phyloP scores from a whole-genome alignment of 2,329 filamentous ascomycete genomes.

The Meredithiella fracta region DNA sequence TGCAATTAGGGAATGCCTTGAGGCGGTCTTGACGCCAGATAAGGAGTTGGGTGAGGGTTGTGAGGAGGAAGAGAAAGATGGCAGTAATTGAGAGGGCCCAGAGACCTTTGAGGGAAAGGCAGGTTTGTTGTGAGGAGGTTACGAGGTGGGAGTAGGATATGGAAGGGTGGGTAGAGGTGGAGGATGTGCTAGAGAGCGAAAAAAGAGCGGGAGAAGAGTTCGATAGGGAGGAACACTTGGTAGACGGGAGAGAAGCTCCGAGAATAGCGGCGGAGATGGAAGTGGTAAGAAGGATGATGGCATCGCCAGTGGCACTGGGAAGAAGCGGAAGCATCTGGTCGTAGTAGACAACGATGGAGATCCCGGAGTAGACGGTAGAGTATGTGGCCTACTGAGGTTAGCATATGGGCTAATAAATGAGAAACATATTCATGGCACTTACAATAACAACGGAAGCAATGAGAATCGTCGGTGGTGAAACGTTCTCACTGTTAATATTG shows the following conservation, averaged over 20 bases:
- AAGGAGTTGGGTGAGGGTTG: conserved; percentile 38
- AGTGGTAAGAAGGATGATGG: conserved; percentile 55
- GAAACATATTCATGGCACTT: conserved; percentile 25
- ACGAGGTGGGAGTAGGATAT: conserved; percentile 4
- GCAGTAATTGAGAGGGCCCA: conserved; percentile 76
- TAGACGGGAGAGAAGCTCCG: conserved; percentile 63
- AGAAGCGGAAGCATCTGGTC: conserved; percentile 63
- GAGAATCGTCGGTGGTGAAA: conserved; percentile 53
- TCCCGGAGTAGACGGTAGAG: conserved; percentile 59
- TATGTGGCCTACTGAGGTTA: conserved; percentile 49
- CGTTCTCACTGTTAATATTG: conserved; percentile 50
- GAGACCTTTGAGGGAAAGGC: conserved; percentile 69
- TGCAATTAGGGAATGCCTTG: not conserved
- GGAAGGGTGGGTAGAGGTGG: conserved; percentile 22
- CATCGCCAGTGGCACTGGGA: conserved; percentile 49
- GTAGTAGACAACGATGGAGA: conserved; percentile 68
- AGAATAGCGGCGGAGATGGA: conserved; percentile 62
- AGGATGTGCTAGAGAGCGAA: not conserved
- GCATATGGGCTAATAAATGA: not conserved
- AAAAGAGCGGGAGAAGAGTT: conserved; percentile 20
- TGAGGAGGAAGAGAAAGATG: conserved; percentile 53
- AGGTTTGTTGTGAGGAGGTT: conserved; percentile 42
- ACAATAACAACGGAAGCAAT: conserved; percentile 68
- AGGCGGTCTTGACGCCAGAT: conserved; percentile 37
- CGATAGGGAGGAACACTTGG: conserved; percentile 46